These are phyloP conservation scores for Plasmodium coatneyi DNA, from an alignment of 169 alveolate genomes.

Conservation along the genomic window DNA sequence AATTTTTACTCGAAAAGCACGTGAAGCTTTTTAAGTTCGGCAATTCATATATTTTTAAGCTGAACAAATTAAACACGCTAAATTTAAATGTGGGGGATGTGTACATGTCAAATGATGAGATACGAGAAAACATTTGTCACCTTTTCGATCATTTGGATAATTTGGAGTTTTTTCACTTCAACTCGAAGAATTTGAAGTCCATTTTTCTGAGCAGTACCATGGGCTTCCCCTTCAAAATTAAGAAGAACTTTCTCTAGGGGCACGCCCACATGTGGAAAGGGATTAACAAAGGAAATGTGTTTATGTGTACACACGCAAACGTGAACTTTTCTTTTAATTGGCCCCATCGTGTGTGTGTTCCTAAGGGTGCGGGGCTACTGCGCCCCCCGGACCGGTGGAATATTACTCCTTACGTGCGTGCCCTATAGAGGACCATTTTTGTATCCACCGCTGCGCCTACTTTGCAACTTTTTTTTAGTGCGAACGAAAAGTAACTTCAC, in stretches of 20 bases:
- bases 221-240: constrained; percentile 74
- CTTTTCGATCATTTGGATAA: constrained; percentile 53
- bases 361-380: not conserved
- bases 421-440: not conserved
- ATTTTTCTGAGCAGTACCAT: constrained; percentile 58
- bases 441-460: not conserved
- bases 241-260: constrained; percentile 24
- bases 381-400: not conserved
- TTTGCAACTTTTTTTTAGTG: not conserved
- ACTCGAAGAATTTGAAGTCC: constrained; percentile 35
- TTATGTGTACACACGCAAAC: not conserved
- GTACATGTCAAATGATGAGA: constrained; percentile 83
- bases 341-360: not conserved
- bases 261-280: not conserved
- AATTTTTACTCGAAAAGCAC: constrained; percentile 47
- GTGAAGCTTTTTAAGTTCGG: constrained; percentile 58
- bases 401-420: not conserved
- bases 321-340: not conserved
- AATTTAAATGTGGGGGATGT: constrained; percentile 87
- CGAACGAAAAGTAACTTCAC: not conserved
- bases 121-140: constrained; percentile 78
- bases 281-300: not conserved
- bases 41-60: constrained; percentile 73
- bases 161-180: constrained; percentile 69
- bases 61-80: constrained; percentile 82